phyloP scores from a whole-genome alignment of 306 rosid genomes.

The Cucurbita ficifolia region DNA sequence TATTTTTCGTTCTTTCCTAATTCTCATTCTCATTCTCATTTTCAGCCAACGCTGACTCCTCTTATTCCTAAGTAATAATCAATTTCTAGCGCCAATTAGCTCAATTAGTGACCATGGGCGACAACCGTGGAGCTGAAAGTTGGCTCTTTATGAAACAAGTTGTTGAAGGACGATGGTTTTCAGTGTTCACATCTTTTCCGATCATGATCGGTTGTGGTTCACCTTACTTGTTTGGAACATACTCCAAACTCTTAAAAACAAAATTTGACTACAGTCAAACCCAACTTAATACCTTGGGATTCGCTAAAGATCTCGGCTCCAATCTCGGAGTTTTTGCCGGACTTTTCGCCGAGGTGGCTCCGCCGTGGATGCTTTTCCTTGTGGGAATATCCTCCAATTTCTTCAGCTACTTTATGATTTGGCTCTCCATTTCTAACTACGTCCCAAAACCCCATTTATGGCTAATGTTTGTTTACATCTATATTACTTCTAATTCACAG shows the following conservation, averaged over 20 bases:
- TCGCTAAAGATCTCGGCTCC: slow-evolving; percentile 25
- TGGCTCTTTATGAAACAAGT: neutral
- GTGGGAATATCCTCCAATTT: slow-evolving; percentile 15
- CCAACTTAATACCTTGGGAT: slow-evolving; percentile 9
- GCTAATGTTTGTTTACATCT: slow-evolving; percentile 18
- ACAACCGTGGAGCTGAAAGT: neutral
- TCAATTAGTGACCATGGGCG: neutral
- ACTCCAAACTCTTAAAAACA: slow-evolving; percentile 20
- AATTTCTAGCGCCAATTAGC: neutral
- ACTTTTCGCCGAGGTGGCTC: slow-evolving; percentile 3
- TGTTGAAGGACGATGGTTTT: slow-evolving; percentile 10
- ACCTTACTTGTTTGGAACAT: slow-evolving; percentile 19
- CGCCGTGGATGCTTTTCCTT: slow-evolving; percentile 16
- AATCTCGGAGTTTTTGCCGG: slow-evolving; percentile 16
- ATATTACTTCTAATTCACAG: neutral
- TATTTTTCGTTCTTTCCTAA: no score
- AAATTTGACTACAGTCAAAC: slow-evolving; percentile 18
- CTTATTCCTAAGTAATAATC: neutral
- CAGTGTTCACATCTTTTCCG: neutral
- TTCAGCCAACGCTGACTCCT: neutral
- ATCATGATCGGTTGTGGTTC: slow-evolving; percentile 21
- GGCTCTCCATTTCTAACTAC: slow-evolving; percentile 7
- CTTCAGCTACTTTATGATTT: neutral
- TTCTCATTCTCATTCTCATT: neutral
- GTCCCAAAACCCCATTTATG: slow-evolving; percentile 16